These are phyloP conservation scores for Hansenula sp. DNA, from an alignment of 1,139 yeast species.

Conservation along the genomic window DNA sequence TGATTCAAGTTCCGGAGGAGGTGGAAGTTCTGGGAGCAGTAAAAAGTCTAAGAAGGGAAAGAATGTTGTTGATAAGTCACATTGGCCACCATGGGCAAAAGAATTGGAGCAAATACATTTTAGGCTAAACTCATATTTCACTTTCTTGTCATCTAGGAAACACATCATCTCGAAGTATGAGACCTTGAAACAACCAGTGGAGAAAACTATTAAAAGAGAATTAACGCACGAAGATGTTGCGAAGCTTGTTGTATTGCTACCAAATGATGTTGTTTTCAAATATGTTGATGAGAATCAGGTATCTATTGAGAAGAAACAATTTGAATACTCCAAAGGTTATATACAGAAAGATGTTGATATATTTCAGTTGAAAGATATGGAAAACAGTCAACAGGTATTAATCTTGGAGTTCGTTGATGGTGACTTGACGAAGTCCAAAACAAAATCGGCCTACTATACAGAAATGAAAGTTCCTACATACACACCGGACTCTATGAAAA, in stretches of 20 bases:
- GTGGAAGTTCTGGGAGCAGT: not conserved
- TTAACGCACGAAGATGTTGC: conserved; percentile 54
- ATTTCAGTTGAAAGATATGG: conserved; percentile 38
- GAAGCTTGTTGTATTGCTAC: conserved; percentile 56
- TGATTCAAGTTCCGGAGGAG: not conserved
- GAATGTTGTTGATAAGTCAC: conserved; percentile 1
- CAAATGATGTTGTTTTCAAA: conserved; percentile 64
- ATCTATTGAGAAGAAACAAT: conserved; percentile 43
- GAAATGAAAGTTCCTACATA: conserved; percentile 40
- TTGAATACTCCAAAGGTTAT: conserved; percentile 40
- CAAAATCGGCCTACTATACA: conserved; percentile 28
- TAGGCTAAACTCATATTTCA: conserved; percentile 49
- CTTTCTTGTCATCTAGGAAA: conserved; percentile 51
- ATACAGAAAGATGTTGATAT: conserved; percentile 46
- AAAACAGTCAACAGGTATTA: conserved; percentile 44
- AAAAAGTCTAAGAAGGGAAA: not conserved
- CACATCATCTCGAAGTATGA: conserved; percentile 54
- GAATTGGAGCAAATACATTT: conserved; percentile 41
- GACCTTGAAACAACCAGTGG: conserved; percentile 43
- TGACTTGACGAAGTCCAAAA: conserved; percentile 38
- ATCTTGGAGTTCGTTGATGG: conserved; percentile 82
- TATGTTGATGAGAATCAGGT: conserved; percentile 75
- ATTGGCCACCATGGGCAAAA: conserved; percentile 27
- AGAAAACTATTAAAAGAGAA: conserved; percentile 36
- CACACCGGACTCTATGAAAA: conserved; percentile 48